Evolutionary conservation across 2,329 filamentous ascomycete species (phyloP).

Genomic region (Alternaria dauci): DNA sequence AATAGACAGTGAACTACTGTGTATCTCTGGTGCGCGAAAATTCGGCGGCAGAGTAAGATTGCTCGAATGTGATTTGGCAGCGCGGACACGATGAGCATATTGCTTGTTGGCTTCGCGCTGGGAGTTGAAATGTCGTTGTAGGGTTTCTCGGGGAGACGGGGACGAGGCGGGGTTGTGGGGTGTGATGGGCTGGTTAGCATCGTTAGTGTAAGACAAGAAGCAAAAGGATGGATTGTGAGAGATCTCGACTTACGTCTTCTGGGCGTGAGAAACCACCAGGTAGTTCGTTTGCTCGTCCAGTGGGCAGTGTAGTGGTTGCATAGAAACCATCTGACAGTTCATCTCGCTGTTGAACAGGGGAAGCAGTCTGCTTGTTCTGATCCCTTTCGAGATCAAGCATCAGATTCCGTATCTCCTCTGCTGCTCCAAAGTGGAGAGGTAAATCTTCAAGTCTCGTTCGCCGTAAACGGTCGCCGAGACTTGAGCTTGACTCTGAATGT

Average conservation of each 20-base stretch:
- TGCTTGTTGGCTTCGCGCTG: not conserved
- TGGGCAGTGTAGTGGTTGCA: not conserved
- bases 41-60: conserved; percentile 6
- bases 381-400: conserved; percentile 7
- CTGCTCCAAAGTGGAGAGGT: conserved; percentile 3
- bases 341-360: not conserved
- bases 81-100: not conserved
- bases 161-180: not conserved
- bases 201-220: not conserved
- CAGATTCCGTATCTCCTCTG: conserved; percentile 5
- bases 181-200: not conserved
- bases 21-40: not conserved
- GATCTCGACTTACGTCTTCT: not conserved
- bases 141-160: not conserved
- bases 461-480: conserved; percentile 5
- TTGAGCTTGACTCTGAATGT: conserved; percentile 1
- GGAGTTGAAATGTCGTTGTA: not conserved
- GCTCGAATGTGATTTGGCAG: conserved; percentile 5
- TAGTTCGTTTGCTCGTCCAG: not conserved
- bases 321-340: not conserved
- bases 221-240: not conserved
- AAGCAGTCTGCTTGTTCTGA: not conserved
- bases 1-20: not conserved
- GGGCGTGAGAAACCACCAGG: not conserved
- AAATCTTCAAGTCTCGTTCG: conserved; percentile 7